Evolutionary conservation across 2,329 filamentous ascomycete genomes (phyloP).

Genomic region (Fonsecaea multimorphosa): DNA sequence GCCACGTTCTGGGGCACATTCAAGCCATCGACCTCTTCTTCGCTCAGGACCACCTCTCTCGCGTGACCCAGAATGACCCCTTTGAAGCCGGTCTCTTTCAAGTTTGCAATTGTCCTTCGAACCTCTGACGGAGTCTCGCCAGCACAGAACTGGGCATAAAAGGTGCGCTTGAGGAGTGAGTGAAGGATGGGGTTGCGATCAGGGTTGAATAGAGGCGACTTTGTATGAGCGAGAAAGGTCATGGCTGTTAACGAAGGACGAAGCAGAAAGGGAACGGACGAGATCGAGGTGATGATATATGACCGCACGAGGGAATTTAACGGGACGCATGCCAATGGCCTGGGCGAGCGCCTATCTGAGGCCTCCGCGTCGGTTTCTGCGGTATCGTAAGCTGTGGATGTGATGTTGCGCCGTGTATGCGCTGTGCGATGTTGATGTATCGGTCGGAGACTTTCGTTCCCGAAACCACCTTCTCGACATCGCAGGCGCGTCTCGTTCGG

Average conservation of each 20-base stretch:
- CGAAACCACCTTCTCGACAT: not conserved
- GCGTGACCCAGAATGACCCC: conserved; percentile 88
- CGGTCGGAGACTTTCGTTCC: not conserved
- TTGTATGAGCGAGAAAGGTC: conserved; percentile 71
- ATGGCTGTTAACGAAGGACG: conserved; percentile 72
- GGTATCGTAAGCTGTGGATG: conserved; percentile 28
- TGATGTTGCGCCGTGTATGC: conserved; percentile 35
- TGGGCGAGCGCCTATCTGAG: conserved; percentile 20
- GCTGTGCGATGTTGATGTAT: conserved; percentile 25
- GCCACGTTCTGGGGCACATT: conserved; percentile 17
- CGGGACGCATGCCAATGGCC: conserved; percentile 37
- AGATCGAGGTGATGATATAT: conserved; percentile 39
- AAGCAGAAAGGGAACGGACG: conserved; percentile 61
- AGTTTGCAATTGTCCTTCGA: conserved; percentile 64
- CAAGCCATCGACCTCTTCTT: conserved; percentile 41
- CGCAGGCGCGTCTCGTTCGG: not conserved
- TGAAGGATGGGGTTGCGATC: conserved; percentile 76
- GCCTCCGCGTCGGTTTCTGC: conserved; percentile 5
- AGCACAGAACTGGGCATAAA: conserved; percentile 91
- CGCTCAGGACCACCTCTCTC: conserved; percentile 74
- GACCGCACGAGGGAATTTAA: conserved; percentile 37
- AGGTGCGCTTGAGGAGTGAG: conserved; percentile 75
- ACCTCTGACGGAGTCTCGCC: conserved; percentile 77
- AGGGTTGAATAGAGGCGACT: conserved; percentile 70
- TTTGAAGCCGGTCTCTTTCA: conserved; percentile 77